Evolutionary conservation across 2,329 filamentous ascomycete species (phyloP), one percentile per base, ranked within the genome.

Genomic region (Escovopsis sp.): DNA sequence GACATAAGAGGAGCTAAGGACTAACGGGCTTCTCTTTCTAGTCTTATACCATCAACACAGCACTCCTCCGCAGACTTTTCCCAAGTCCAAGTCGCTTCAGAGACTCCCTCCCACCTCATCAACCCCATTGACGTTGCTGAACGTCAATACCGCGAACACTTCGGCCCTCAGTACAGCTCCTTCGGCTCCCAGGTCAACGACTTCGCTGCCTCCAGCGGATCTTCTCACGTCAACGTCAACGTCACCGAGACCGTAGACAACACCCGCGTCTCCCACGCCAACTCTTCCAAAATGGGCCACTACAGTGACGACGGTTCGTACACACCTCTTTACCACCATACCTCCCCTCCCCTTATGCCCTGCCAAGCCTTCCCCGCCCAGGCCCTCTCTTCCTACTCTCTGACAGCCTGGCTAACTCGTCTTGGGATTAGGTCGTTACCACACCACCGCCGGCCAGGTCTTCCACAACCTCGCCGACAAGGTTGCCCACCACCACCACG

Each of bases 211-310:
- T 30, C 27, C 1, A 30, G 27, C 27, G 27, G 27, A 30, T 30
- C 27, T 11, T 30, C 27, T 8, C 27, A 30, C 27, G 53, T 46
- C 41, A 45, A 35, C 32, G 62, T 71, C 49, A 72, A 72, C 58
- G 63, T 81, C 58, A 71, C 63, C 66, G 81, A 73, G 69, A 83
- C 73, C 67, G 75, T 74, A 62, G 78, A 74, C 62, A 62, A 63
- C 58, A 61, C 68, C 57, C 64, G 58, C 52, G 54, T 55, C 53
- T 60, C 54, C 51, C 59, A 64, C 45, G 66, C 69, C 55, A 59
- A 64, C 45, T 66, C 69, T 55, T 61, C 63, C 63, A 75, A 72
- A 62, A 78, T 78, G 74, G 73, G 72, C 63, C 76, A 77, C 69
- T 76, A 75, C 69, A 72, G 76, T 65, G 71, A 77, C 49, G 66